Percentiles rank a stretch among this genome's conserved stretches.
These are phyloP conservation scores for Apophysomyces variabilis DNA, from an alignment of 371 early-diverging fungal genomes.

Conservation along the genomic window DNA sequence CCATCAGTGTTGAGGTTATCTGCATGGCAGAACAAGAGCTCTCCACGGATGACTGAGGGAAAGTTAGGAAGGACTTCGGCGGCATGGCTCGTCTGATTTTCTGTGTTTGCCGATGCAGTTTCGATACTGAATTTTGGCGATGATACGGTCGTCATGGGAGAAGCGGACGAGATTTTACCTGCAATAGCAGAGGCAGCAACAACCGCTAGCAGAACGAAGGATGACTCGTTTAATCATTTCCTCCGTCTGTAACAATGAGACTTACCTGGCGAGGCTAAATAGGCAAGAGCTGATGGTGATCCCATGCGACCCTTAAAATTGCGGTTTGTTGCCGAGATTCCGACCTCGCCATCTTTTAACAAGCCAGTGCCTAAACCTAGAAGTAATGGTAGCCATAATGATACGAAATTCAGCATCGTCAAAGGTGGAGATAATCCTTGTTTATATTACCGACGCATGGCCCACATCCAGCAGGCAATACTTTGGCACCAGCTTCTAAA, in stretches of 20 bases:
- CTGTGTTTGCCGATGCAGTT: slow-evolving; percentile 21
- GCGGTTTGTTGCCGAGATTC: slow-evolving; percentile 96
- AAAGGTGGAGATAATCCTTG: neutral
- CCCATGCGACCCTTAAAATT: slow-evolving; percentile 99
- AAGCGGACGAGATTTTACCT: slow-evolving; percentile 80
- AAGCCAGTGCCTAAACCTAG: slow-evolving; percentile 85
- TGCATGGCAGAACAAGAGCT: slow-evolving; percentile 82
- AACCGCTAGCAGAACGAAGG: slow-evolving; percentile 57
- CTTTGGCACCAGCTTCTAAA: slow-evolving; percentile 88
- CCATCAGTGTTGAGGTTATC: slow-evolving; percentile 98
- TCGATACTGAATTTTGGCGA: slow-evolving; percentile 30
- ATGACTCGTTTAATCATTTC: neutral
- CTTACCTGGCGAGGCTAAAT: slow-evolving; percentile 84
- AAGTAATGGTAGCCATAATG: neutral
- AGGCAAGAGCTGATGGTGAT: slow-evolving; percentile 85
- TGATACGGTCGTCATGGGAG: slow-evolving; percentile 32
- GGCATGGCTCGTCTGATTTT: slow-evolving; percentile 15
- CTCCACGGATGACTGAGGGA: slow-evolving; percentile 74
- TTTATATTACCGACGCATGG: slow-evolving; percentile 84
- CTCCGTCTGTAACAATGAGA: too few species aligned
- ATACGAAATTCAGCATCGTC: neutral
- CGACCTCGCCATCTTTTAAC: slow-evolving; percentile 91
- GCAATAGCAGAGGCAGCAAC: slow-evolving; percentile 89
- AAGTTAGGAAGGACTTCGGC: slow-evolving; percentile 67
- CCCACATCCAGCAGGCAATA: slow-evolving; percentile 94